phyloP scores from a whole-genome alignment of 257 asterid species.

The Solanum dulcamara region DNA sequence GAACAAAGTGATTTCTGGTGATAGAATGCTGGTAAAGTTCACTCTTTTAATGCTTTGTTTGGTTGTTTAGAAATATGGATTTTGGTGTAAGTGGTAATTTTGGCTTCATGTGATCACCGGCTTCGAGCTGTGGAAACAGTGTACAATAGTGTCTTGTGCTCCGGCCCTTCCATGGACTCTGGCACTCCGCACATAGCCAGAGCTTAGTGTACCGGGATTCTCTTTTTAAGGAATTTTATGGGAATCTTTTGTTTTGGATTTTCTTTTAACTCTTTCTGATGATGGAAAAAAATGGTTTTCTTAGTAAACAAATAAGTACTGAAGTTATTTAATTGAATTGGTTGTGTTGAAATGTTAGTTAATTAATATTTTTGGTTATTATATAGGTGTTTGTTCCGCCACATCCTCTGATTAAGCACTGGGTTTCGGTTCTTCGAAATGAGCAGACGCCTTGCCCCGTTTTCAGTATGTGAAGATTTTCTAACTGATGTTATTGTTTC shows the following conservation, averaged over 20 bases:
- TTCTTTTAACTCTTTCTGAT: background rate
- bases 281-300: background rate
- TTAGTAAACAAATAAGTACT: background rate
- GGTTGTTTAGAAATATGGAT: background rate
- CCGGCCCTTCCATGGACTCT: background rate
- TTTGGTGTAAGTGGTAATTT: background rate
- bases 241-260: background rate
- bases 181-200: no score
- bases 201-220: background rate
- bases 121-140: background rate
- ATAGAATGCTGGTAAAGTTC: conserved; percentile 65
- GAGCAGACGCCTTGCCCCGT: conserved; percentile 77
- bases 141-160: background rate
- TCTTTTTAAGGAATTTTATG: background rate
- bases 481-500: background rate
- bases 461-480: conserved; percentile 48
- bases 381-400: conserved; percentile 88
- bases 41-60: background rate
- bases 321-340: background rate
- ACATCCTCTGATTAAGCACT: conserved; percentile 90
- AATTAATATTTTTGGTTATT: background rate
- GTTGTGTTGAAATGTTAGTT: background rate
- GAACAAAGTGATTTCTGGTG: conserved; percentile 32
- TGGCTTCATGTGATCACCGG: background rate
- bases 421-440: conserved; percentile 93